Evolutionary conservation across 2,329 filamentous ascomycete species (phyloP).

Genomic region (Fusarium sp.): DNA sequence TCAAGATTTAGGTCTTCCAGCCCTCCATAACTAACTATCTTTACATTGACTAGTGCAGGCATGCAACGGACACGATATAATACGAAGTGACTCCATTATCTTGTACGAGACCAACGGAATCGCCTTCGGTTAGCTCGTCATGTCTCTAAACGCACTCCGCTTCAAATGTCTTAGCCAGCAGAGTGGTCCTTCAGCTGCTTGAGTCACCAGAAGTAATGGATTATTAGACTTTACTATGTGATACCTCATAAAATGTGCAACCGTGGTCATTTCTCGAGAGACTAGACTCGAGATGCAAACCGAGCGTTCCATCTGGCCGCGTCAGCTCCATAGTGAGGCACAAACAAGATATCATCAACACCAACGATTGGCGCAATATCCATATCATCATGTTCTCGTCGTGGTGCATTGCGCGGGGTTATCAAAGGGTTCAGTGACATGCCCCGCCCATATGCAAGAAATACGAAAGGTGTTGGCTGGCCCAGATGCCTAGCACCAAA

Average conservation of each 20-base stretch:
- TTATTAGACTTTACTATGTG: constrained; percentile 15
- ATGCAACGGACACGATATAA: constrained; percentile 6
- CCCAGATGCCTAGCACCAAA: constrained; percentile 28
- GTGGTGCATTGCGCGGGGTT: constrained; percentile 36
- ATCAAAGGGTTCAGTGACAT: constrained; percentile 29
- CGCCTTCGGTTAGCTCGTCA: constrained; percentile 1
- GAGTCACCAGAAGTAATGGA: neutral
- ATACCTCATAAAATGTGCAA: constrained; percentile 15
- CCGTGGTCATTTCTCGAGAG: neutral
- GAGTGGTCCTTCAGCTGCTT: constrained; percentile 1
- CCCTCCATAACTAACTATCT: constrained; percentile 2
- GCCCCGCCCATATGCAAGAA: constrained; percentile 36
- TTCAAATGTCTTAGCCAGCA: constrained; percentile 1
- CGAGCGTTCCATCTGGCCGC: constrained; percentile 27
- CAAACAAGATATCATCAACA: constrained; percentile 18
- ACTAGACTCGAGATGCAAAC: constrained; percentile 1
- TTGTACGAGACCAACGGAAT: constrained; percentile 1
- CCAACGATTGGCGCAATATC: constrained; percentile 30
- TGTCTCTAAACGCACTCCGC: neutral
- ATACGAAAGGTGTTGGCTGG: constrained; percentile 38
- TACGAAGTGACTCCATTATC: constrained; percentile 11
- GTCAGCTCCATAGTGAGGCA: constrained; percentile 29
- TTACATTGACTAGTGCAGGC: neutral
- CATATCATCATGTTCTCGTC: constrained; percentile 40
- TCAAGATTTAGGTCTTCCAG: constrained; percentile 11